Percentiles rank a stretch among this genome's conserved stretches.
These are phyloP conservation scores for Chlamydomonas schloesseri DNA, from an alignment of 139 green algal species.

Conservation along the genomic window DNA sequence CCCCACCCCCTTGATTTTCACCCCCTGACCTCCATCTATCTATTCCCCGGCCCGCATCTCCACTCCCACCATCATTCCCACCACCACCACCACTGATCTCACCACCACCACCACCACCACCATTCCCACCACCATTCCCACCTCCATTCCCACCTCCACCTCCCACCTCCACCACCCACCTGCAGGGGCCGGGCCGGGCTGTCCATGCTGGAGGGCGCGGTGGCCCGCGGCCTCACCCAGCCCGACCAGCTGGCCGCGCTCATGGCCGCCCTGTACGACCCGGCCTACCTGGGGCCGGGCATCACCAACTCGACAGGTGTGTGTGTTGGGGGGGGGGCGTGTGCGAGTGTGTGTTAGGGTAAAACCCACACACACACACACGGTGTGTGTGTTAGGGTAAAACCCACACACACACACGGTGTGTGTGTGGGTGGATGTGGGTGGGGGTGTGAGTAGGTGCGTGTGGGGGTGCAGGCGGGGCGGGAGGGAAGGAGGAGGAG, in stretches of 20 bases:
- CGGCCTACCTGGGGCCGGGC: neutral
- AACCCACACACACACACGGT: no score
- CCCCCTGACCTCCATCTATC: neutral
- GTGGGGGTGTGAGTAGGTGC: no score
- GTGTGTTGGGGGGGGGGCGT: no score
- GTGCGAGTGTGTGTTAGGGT: no score
- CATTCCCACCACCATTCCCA: neutral
- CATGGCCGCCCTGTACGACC: neutral
- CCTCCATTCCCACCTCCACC: neutral
- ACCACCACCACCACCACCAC: neutral
- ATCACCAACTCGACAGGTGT: no score
- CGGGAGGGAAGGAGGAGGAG: no score
- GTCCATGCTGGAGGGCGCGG: slow-evolving; percentile 1
- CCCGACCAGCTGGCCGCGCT: neutral
- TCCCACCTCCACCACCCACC: neutral
- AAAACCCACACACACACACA: no score
- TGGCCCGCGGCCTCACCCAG: slow-evolving; percentile 13
- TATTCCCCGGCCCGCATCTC: neutral
- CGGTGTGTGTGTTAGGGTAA: no score
- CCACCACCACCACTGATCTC: no score
- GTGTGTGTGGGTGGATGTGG: no score
- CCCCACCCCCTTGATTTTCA: neutral
- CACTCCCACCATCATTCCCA: neutral
- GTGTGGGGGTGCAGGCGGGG: no score
- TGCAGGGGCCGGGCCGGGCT: neutral